Base-by-base conservation (phyloP, 2,329 filamentous ascomycete species). In the Waltergamsia citrina region DNA sequence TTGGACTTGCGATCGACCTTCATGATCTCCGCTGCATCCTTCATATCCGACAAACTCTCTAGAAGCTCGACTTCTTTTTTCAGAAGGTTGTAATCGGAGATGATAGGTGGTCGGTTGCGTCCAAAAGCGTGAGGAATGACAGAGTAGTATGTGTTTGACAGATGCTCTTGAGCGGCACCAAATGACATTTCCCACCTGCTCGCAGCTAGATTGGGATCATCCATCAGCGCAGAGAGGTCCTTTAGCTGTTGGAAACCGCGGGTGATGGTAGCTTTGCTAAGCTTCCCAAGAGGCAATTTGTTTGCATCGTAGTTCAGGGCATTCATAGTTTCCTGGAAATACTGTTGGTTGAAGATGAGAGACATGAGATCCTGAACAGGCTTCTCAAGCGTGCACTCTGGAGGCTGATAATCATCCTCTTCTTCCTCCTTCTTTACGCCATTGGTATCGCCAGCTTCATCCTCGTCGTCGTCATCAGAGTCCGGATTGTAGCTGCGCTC, bases 1-100 rank as follows among this genome's bases (percentile, higher is more conserved):
- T 59, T 60, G 19, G 71, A 35, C 40, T 65, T 62, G 29, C 52
- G 57, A 24, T 75, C 71, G 4, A 67, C 60, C 56, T 85, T 87
- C 71, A 93, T 80, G 49, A 94, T 81, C 18, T 79, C 71, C 16
- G 77, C 74, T 2, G 85, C 79, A 39, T 85, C 80, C 56, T 88
- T 87, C 83, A 94, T 90, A 48, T 92, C 85, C 3, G 78, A 80
- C 51, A 94, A 62, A 40, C 78, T 83, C 48, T 93, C 85, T 1
- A 94, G 71, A 43, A 93, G 68, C 29, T 85, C 81, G 44, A 90
- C 71, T 57, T 94, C 86, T 45, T 61, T 70, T 59, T 88, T 86
- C 45, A 94, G 69, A 43, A 69, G 56, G 2, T 44, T 43, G 15
- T 71, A 50, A 25, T 60, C 60, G 22, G 53, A 52, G 46, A 94